Conservation (phyloP, 1,284 basidiomycete species). For the Moesziomyces sp. region DNA sequence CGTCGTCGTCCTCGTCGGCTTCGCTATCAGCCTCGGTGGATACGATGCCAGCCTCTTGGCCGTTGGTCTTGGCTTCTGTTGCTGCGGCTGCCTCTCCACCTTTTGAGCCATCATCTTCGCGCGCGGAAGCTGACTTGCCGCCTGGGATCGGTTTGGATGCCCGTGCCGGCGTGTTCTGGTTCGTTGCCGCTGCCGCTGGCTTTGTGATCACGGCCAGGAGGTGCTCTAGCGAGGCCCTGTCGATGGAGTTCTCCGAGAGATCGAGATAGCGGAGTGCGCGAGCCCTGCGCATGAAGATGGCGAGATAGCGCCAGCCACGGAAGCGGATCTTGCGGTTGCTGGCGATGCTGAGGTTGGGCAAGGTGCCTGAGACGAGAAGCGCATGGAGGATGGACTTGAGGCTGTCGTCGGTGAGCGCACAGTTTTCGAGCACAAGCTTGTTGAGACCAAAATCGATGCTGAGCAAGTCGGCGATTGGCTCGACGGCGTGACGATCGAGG, state of each 20-base stretch:
- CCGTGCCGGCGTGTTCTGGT: conserved; percentile 6
- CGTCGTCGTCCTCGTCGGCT: conserved; percentile 26
- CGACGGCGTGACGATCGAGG: conserved; percentile 53
- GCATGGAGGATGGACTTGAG: conserved; percentile 91
- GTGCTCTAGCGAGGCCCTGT: conserved; percentile 79
- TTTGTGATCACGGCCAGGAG: conserved; percentile 75
- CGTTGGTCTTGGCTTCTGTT: not conserved
- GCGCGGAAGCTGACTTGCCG: not conserved
- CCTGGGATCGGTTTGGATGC: conserved; percentile 7
- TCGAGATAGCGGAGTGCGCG: conserved; percentile 84
- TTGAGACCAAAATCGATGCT: conserved; percentile 63
- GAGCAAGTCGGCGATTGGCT: conserved; percentile 64
- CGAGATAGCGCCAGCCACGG: conserved; percentile 82
- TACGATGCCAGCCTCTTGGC: not conserved
- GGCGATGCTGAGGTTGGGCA: conserved; percentile 86
- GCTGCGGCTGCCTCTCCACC: not conserved
- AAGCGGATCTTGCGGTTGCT: conserved; percentile 84
- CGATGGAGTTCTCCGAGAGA: conserved; percentile 85
- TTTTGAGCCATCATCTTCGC: not conserved
- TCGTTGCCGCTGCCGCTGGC: conserved; percentile 16
- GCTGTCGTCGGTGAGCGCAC: conserved; percentile 69
- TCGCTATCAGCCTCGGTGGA: not conserved
- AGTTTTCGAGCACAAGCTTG: conserved; percentile 63
- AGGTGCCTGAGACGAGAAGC: conserved; percentile 82
- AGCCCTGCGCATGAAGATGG: conserved; percentile 81